Evolutionary conservation across 2,329 filamentous ascomycete genomes (phyloP), one percentile per base, ranked within the genome.

Genomic region (Zymoseptoria crescenta): DNA sequence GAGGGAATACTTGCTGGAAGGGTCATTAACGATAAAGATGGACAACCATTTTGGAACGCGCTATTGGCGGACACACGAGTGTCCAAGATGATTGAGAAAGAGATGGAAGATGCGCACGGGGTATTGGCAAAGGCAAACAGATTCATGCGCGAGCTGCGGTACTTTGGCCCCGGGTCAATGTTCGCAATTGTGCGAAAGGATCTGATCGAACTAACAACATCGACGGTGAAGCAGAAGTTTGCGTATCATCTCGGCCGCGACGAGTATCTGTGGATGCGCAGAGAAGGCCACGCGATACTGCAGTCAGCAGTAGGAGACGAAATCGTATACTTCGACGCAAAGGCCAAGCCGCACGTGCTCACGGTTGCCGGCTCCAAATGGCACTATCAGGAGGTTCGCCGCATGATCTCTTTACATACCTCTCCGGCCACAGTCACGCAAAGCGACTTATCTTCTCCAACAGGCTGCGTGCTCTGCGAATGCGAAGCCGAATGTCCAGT

Each of bases 401-500:
- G 2, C 19, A 35, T 29, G 35, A 45, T 45, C 35, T 5, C 35
- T 0, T 13, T 45, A 9, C 41, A 45, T 8, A 16, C 35, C 28
- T 13, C 19, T 13, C 19, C 9, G 7, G 4, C 8, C 24, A 30
- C 7, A 13, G 16, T 5, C 2, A 13, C 21, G 1, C 3, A 8
- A 19, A 24, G 48, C 45, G 30, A 48, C 6, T 30, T 28, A 3
- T 8, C 51, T 1, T 10, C 13, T 5, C 8, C 35, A 9, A 4
- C n/a, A n/a, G 55, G 60, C 20, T 62, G 58, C 20, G n/a, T 49
- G 2, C 55, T 60, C 10, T 62, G 60, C 55, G 58, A 49, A 10
- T 58, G 52, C 2, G 27, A 48, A 13, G 58, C 60, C 4, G 60
- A 62, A 13, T 19, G 51, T 27, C 52, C 48, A 4, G 24, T 62